A percentile compares a stretch with the other conserved stretches of the same genome.
phyloP scores from a whole-genome alignment of 805 yeast genomes.

The Candida caryicola region DNA sequence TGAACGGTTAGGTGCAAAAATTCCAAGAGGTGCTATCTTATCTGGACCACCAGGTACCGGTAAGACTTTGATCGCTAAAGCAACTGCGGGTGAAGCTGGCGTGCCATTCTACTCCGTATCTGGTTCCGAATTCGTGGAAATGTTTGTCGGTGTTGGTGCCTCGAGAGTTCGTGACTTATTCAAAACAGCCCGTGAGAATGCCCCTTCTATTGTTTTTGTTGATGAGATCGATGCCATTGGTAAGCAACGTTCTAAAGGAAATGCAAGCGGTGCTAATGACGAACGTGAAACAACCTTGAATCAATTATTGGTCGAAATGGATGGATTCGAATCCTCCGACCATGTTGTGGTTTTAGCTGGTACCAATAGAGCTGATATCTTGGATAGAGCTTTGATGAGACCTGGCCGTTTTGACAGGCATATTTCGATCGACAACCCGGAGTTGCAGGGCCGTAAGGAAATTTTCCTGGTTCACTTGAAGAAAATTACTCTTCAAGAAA shows the following conservation, averaged over 20 bases:
- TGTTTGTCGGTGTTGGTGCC: slow-evolving; percentile 99
- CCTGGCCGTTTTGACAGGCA: slow-evolving; percentile 98
- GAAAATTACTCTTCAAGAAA: slow-evolving; percentile 58
- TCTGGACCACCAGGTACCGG: slow-evolving; percentile 99
- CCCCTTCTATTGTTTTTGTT: slow-evolving; percentile 94
- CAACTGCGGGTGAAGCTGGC: slow-evolving; percentile 99
- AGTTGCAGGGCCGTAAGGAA: slow-evolving; percentile 89
- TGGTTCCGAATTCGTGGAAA: slow-evolving; percentile 96
- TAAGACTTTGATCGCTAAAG: slow-evolving; percentile 93
- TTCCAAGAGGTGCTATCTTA: slow-evolving; percentile 95
- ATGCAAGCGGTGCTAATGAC: slow-evolving; percentile 80
- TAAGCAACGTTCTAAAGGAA: slow-evolving; percentile 76
- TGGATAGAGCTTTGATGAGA: slow-evolving; percentile 89
- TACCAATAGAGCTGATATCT: slow-evolving; percentile 91
- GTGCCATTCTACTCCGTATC: slow-evolving; percentile 95
- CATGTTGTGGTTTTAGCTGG: slow-evolving; percentile 97
- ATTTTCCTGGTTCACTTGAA: slow-evolving; percentile 84
- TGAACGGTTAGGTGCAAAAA: slow-evolving; percentile 91
- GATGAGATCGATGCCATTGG: slow-evolving; percentile 99
- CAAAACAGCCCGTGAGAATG: slow-evolving; percentile 85
- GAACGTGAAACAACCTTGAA: slow-evolving; percentile 96
- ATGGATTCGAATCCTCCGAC: slow-evolving; percentile 86
- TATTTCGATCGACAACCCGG: slow-evolving; percentile 88
- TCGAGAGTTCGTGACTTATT: slow-evolving; percentile 95
- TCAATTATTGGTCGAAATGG: slow-evolving; percentile 97